Evolutionary conservation across 129 eudicot species (phyloP).

Genomic region (Ambrosia trifida): DNA sequence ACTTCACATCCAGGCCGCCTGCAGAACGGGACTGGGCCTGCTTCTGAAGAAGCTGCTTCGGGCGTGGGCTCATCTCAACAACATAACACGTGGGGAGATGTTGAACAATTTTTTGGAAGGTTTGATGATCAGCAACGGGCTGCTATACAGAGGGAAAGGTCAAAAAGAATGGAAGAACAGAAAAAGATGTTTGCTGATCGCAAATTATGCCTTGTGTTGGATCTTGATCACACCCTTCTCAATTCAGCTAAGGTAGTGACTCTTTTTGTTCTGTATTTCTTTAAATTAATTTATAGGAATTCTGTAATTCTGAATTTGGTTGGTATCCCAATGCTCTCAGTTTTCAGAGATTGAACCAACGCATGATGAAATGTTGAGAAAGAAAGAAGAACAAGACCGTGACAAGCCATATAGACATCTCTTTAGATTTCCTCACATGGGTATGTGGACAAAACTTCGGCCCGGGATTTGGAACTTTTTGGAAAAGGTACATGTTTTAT

Average conservation of each 20-base stretch:
- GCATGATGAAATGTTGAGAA: constrained; percentile 85
- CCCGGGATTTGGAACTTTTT: constrained; percentile 97
- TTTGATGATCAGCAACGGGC: constrained; percentile 91
- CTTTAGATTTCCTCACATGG: constrained; percentile 93
- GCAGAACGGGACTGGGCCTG: constrained; percentile 34
- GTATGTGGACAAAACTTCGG: constrained; percentile 97
- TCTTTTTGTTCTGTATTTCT: background rate
- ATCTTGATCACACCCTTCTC: constrained; percentile 95
- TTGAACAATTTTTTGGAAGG: constrained; percentile 80
- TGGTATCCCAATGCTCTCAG: constrained; percentile 39
- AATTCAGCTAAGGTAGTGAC: constrained; percentile 90
- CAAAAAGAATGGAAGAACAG: constrained; percentile 92
- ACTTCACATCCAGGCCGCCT: constrained; percentile 39
- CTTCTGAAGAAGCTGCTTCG: constrained; percentile 54
- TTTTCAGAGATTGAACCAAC: constrained; percentile 76
- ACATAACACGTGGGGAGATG: constrained; percentile 66
- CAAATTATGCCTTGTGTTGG: constrained; percentile 93
- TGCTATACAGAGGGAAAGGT: constrained; percentile 89
- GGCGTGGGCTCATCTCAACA: constrained; percentile 50
- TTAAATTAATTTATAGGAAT: background rate
- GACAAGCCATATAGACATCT: constrained; percentile 78
- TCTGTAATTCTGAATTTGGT: background rate
- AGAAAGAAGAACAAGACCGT: constrained; percentile 95
- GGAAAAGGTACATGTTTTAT: constrained; percentile 64
- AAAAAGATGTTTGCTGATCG: constrained; percentile 81